Base-by-base conservation (phyloP, 768 basidiomycete species). In the Podaxis carcinomalis region DNA sequence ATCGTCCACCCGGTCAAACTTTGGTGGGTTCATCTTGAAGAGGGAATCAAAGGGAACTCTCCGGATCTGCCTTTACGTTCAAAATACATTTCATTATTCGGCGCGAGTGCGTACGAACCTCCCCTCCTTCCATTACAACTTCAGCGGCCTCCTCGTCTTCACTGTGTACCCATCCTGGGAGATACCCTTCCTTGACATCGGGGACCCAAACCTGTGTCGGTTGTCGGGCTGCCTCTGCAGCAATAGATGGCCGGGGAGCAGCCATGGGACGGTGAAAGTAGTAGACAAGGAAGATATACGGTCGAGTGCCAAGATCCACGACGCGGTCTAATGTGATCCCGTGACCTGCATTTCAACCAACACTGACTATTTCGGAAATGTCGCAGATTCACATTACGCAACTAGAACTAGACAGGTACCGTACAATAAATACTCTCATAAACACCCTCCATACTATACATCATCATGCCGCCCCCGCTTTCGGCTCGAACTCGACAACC, bases 21-120 rank as follows among this genome's bases (percentile, higher is more conserved):
- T 97, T 49, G 95, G 95, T 25, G 95, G 95, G 69, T 98, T 98
- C 95, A 96, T 96, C 79, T 95, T 95, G 68, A 89, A 92, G 42
- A 97, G 74, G 21, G 87, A 84, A 64, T 93, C 89, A 64, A 94
- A 81, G 14, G 90, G 88, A 3, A 96, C 83, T 65, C 69, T 72
- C 51, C 75, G 73, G 65, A 75, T 69, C 73, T 75, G 51, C 56
- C 36, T 23, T 11, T 27, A 23, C 51, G 35, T 28, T 47, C 14
- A 61, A 62, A 32, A n/a, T 11, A 53, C 14, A 21, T 21, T 4
- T 59, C 21, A 50, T 63, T 23, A 44, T 56, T 21, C 47, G 51
- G 56, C 25, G 52, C 36, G n/a, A 4, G 64, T 49, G 52, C 56
- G 51, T 49, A 67, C 79, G 53, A 69, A 93, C 92, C 72, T 95